These are phyloP conservation scores for Leccinum broughii DNA, from an alignment of 768 basidiomycete genomes.

Conservation along the genomic window DNA sequence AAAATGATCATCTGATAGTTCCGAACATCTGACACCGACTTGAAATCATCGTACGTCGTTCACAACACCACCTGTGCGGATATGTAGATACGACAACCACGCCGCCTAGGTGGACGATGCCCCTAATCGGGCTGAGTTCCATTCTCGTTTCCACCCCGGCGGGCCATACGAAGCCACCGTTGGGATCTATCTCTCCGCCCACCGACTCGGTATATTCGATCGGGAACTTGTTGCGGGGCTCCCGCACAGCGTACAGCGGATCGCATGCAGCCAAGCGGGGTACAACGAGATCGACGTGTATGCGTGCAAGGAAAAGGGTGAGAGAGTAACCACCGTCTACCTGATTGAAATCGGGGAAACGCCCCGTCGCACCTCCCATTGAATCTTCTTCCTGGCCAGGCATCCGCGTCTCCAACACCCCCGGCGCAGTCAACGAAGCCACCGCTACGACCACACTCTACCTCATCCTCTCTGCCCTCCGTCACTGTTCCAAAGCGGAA, in stretches of 20 bases:
- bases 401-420: conserved; percentile 65
- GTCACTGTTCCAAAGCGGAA: conserved; percentile 71
- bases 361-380: too few relatives aligned
- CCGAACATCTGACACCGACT: background rate
- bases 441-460: conserved; percentile 88
- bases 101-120: conserved; percentile 38
- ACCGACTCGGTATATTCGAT: conserved; percentile 50
- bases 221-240: conserved; percentile 56
- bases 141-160: conserved; percentile 40
- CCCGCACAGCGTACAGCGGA: conserved; percentile 69
- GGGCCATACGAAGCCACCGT: conserved; percentile 49
- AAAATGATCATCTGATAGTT: background rate
- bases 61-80: background rate
- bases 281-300: conserved; percentile 81
- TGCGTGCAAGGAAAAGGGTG: conserved; percentile 72
- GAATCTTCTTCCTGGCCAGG: background rate
- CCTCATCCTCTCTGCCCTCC: conserved; percentile 73
- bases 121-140: conserved; percentile 45
- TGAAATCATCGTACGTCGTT: conserved; percentile 64
- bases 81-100: background rate
- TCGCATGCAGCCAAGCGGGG: conserved; percentile 86
- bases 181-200: conserved; percentile 48
- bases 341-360: too few relatives aligned
- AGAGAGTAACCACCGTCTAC: conserved; percentile 41
- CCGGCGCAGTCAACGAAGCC: conserved; percentile 85